Percentiles rank a stretch among this genome's conserved stretches.
These are phyloP conservation scores for Telfairia occidentalis DNA, from an alignment of 331 rosid species.

Conservation along the genomic window DNA sequence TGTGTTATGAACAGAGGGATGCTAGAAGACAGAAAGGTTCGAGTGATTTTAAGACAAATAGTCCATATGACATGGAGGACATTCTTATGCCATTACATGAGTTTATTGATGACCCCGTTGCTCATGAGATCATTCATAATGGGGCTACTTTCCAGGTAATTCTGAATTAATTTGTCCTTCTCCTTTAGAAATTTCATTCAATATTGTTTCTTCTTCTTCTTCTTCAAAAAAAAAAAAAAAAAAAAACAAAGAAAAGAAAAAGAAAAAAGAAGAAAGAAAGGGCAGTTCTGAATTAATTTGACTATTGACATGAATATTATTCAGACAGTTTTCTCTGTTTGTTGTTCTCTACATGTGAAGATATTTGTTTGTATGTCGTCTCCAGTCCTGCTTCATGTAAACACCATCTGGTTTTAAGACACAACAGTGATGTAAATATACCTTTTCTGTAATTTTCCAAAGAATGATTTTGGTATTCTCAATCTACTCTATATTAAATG, in stretches of 20 bases:
- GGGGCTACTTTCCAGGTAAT: slow-evolving; percentile 97
- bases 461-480: background rate
- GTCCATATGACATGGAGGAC: slow-evolving; percentile 59
- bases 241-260: too few relatives aligned
- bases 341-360: background rate
- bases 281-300: too few relatives aligned
- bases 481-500: background rate
- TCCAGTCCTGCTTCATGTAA: background rate
- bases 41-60: slow-evolving; percentile 19
- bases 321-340: background rate
- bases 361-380: background rate
- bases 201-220: too few relatives aligned
- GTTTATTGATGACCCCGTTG: slow-evolving; percentile 58
- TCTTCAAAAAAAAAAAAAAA: too few relatives aligned
- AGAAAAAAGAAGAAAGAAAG: too few relatives aligned
- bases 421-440: background rate
- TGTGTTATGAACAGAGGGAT: slow-evolving; percentile 51
- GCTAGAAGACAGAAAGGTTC: slow-evolving; percentile 32
- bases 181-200: too few relatives aligned
- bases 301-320: background rate
- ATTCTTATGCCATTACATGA: slow-evolving; percentile 74
- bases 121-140: slow-evolving; percentile 69
- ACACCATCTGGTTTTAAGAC: background rate
- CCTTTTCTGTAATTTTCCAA: background rate
- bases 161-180: too few relatives aligned